Evolutionary conservation across 257 asterid species (phyloP).

Genomic region (Przewalskia tangutica): DNA sequence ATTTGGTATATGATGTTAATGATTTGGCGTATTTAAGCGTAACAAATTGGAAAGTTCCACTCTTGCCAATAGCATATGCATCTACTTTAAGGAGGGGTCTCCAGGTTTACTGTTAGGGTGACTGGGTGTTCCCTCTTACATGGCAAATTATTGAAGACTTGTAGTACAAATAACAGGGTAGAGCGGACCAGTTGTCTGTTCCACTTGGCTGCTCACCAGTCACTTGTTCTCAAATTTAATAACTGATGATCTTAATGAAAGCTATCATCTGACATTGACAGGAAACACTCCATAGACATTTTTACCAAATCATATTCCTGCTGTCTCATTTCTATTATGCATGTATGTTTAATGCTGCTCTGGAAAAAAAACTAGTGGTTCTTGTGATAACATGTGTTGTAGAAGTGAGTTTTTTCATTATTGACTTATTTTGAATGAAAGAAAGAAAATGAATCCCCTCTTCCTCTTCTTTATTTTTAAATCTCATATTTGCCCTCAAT

Average conservation of each 20-base stretch:
- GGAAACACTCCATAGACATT: not conserved
- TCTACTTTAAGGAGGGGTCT: not conserved
- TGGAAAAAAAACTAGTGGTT: not conserved
- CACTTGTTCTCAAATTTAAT: not conserved
- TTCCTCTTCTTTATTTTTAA: not conserved
- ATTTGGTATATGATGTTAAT: not conserved
- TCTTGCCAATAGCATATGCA: not conserved
- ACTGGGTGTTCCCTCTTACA: not conserved
- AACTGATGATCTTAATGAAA: not conserved
- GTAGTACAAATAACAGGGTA: not conserved
- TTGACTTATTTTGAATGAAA: too few relatives aligned
- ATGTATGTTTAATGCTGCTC: not conserved
- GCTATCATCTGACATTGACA: not conserved
- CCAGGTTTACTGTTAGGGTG: not conserved
- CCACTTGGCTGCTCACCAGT: not conserved
- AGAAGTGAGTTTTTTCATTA: too few relatives aligned
- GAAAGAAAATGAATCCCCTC: not conserved
- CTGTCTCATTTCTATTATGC: not conserved
- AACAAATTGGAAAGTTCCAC: not conserved
- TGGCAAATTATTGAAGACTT: not conserved
- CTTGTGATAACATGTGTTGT: not conserved
- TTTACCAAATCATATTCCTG: not conserved
- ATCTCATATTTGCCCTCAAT: too few relatives aligned
- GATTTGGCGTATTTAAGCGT: not conserved
- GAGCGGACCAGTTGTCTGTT: not conserved